Percentiles rank a stretch among this genome's conserved stretches.
phyloP scores from a whole-genome alignment of 305 asterid genomes.

The Plantago rigida region DNA sequence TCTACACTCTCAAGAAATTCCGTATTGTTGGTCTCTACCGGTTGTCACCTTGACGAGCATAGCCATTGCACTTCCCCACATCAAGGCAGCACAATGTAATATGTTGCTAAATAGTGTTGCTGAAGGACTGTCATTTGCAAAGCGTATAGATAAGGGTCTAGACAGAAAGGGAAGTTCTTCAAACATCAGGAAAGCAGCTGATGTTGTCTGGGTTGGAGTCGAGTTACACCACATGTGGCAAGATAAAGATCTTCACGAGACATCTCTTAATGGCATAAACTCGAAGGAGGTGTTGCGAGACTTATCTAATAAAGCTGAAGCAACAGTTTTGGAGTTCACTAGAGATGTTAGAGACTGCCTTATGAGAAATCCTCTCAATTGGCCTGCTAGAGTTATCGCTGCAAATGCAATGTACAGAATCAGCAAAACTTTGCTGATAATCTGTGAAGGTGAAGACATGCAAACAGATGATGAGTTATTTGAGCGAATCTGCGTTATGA shows the following conservation, averaged over 20 bases:
- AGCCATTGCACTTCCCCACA: slow-evolving; percentile 40
- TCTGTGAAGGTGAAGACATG: neutral
- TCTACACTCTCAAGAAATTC: slow-evolving; percentile 36
- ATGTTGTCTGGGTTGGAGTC: slow-evolving; percentile 37
- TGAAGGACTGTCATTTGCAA: slow-evolving; percentile 39
- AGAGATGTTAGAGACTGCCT: neutral
- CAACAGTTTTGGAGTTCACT: neutral
- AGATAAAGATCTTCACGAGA: slow-evolving; percentile 34
- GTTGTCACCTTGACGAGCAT: slow-evolving; percentile 42
- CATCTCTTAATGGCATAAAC: slow-evolving; percentile 30
- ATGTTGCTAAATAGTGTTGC: slow-evolving; percentile 29
- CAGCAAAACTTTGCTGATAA: slow-evolving; percentile 11
- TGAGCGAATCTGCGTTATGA: slow-evolving; percentile 5
- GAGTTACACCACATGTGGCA: slow-evolving; percentile 41
- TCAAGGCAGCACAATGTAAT: slow-evolving; percentile 19
- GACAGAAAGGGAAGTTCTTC: slow-evolving; percentile 26
- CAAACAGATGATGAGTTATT: slow-evolving; percentile 19
- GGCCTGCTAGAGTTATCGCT: slow-evolving; percentile 12
- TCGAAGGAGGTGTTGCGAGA: slow-evolving; percentile 32
- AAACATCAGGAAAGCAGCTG: slow-evolving; percentile 39
- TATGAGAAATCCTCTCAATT: slow-evolving; percentile 18
- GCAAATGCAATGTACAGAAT: slow-evolving; percentile 30
- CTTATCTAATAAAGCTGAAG: slow-evolving; percentile 19
- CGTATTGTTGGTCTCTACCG: slow-evolving; percentile 42
- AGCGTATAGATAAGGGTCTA: slow-evolving; percentile 34